phyloP scores from a whole-genome alignment of 23 red algal genomes.

The Gracilariopsis chorda region DNA sequence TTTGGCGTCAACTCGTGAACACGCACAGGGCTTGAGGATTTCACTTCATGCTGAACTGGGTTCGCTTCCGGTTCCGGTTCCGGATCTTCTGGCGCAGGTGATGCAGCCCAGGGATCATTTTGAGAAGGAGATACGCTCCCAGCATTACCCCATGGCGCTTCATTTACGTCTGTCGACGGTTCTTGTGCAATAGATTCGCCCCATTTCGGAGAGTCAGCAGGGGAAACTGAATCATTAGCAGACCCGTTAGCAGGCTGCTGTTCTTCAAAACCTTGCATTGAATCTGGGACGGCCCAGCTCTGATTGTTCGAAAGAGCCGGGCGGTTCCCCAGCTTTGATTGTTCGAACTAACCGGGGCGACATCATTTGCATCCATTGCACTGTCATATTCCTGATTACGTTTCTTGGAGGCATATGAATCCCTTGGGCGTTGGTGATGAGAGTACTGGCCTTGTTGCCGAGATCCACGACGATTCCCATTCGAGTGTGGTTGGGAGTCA shows the following conservation, averaged over 20 bases:
- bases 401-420: not conserved
- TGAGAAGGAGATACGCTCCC: not conserved
- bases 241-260: too few species aligned
- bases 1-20: not conserved
- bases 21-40: not conserved
- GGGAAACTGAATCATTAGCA: too few species aligned
- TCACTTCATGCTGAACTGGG: not conserved
- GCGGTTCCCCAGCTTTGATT: not conserved
- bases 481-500: not conserved
- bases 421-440: not conserved
- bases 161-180: not conserved
- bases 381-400: not conserved
- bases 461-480: conserved; percentile 31
- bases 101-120: not conserved
- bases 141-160: not conserved
- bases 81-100: not conserved
- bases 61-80: not conserved
- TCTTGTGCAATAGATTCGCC: not conserved
- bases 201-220: too few species aligned
- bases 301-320: too few species aligned
- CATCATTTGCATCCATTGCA: not conserved
- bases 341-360: not conserved
- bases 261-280: too few species aligned
- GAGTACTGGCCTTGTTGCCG: conserved; percentile 4
- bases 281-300: too few species aligned